Base-by-base conservation (phyloP, 331 rosid genomes). In the Malus hybrid region DNA sequence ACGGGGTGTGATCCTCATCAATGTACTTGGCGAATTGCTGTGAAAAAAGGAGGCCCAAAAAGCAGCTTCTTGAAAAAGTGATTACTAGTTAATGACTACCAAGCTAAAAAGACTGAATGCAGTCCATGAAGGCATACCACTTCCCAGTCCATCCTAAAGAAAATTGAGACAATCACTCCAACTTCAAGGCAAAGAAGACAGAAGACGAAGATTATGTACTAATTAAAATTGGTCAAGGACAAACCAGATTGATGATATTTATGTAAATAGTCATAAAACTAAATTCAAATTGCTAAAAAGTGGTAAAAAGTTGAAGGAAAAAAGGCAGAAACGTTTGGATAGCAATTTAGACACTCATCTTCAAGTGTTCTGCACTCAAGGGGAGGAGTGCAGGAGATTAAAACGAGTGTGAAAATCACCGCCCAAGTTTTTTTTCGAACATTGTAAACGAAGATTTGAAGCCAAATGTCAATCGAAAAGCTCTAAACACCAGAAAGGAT, bases 141-240 rank as follows among this genome's bases (percentile, higher is more conserved):
- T 60, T 16, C 68, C 88, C 85, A 84, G 77, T 84, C 24, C 48
- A 72, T 60, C 74, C 39, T 62, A 79, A 55, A 81, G 77, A 81
- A 84, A 78, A 75, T 63, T 4, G 67, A 13, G 29, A 81, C 58
- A 56, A 71, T 58, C 32, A 53, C 52, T 3, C 44, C 79, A 19
- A 75, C 61, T 81, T 84, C 71, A 2, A 75, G 10, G 52, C 82
- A 20, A 48, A 84, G 73, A 68, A 88, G 81, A 48, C 32, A 63
- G 66, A 76, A 73, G 22, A 84, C 67, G 69, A 58, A 67, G 50
- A 61, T 55, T 66, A 80, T 26, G 82, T 84, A 86, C 88, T 86
- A 30, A 75, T 18, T 16, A 22, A 10, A 72, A 44, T 32, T 13
- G 53, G 72, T 88, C 46, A 82, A 86, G 88, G 87, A 80, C 67